Evolutionary conservation across 2,329 filamentous ascomycete species (phyloP).

Genomic region (Aspergillus sp.): DNA sequence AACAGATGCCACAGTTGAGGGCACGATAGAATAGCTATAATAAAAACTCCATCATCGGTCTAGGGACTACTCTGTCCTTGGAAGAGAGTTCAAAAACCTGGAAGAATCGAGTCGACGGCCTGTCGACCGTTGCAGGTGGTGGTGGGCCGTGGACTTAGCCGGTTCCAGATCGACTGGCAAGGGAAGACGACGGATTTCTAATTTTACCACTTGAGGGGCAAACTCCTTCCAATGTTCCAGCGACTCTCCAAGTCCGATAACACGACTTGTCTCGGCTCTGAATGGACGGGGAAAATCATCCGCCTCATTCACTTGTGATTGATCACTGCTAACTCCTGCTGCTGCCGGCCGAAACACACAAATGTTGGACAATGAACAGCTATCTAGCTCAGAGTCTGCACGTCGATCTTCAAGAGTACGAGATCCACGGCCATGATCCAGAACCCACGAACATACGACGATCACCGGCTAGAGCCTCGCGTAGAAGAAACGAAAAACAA

Average conservation of each 20-base stretch:
- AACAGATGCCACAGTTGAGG: background rate
- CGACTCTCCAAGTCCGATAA: background rate
- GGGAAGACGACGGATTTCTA: background rate
- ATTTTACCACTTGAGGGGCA: background rate
- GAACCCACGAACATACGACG: background rate
- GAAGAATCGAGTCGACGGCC: background rate
- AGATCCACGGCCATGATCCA: background rate
- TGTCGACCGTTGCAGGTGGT: background rate
- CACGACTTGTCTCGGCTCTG: background rate
- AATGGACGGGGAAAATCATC: background rate
- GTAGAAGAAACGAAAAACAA: background rate
- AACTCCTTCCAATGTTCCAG: background rate
- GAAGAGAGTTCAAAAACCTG: background rate
- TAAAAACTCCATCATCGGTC: background rate
- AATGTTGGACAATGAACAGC: too few relatives aligned
- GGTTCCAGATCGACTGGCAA: background rate
- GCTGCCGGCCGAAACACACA: too few relatives aligned
- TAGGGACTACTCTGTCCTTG: background rate
- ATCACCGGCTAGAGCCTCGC: background rate
- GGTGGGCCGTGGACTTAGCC: background rate
- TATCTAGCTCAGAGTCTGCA: background rate
- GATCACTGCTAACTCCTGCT: background rate
- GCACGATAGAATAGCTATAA: background rate
- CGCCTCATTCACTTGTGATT: background rate
- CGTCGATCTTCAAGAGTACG: too few relatives aligned